Evolutionary conservation across 768 basidiomycete species (phyloP).

Genomic region (Phallus indusiatus): DNA sequence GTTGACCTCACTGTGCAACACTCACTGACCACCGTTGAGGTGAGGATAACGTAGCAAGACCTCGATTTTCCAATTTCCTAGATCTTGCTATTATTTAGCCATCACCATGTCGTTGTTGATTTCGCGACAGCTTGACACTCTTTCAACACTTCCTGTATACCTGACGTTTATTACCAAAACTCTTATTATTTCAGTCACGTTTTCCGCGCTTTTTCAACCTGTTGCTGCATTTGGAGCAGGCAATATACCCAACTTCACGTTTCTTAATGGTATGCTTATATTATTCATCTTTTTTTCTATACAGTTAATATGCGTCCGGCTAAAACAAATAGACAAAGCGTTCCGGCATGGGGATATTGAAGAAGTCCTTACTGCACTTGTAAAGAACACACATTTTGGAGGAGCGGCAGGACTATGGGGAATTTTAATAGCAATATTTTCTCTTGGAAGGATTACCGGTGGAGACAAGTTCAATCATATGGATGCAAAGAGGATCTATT

Average conservation of each 20-base stretch:
- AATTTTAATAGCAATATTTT: conserved; percentile 35
- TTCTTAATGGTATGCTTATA: conserved; percentile 42
- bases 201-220: conserved; percentile 31
- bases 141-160: not conserved
- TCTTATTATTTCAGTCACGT: no score
- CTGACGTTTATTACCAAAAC: not conserved
- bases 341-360: conserved; percentile 75
- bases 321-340: conserved; percentile 43
- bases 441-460: conserved; percentile 33
- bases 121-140: not conserved
- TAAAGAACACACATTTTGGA: conserved; percentile 33
- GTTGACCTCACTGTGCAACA: no score
- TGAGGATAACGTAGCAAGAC: no score
- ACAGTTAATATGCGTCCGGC: not conserved
- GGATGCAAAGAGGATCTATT: conserved; percentile 62
- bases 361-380: conserved; percentile 49
- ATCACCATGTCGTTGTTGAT: not conserved
- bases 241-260: conserved; percentile 65
- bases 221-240: conserved; percentile 52
- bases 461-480: conserved; percentile 52
- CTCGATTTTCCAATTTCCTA: not conserved
- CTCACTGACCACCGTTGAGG: no score
- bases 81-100: not conserved
- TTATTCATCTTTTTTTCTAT: not conserved
- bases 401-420: conserved; percentile 27